Percentiles rank a stretch among this genome's conserved stretches.
Conservation (phyloP, 73 alveolate species). For the Paramecium pentaurelia region DNA sequence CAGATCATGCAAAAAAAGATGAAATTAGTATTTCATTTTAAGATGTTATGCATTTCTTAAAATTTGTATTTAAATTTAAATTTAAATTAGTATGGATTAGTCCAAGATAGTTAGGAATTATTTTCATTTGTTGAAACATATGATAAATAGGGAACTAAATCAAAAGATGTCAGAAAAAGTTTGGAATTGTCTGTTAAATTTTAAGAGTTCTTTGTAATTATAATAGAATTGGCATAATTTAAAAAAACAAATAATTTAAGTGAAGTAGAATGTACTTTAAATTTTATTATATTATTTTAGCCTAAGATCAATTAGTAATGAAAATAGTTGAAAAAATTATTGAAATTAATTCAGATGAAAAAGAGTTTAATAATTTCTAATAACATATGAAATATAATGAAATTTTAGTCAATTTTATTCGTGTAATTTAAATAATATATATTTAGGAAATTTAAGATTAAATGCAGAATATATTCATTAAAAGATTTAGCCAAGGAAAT, state of each 20-base stretch:
- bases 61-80: not conserved
- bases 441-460: constrained; percentile 33
- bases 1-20: constrained; percentile 54
- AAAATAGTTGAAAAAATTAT: constrained; percentile 49
- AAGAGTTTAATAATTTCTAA: constrained; percentile 56
- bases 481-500: not conserved
- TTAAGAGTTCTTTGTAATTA: constrained; percentile 54
- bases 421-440: not conserved
- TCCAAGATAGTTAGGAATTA: constrained; percentile 41
- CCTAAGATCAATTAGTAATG: not conserved
- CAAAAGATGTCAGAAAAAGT: constrained; percentile 5
- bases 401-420: constrained; percentile 33
- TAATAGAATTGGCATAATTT: constrained; percentile 38
- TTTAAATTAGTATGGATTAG: constrained; percentile 31
- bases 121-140: constrained; percentile 46
- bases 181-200: constrained; percentile 41
- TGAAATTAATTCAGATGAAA: constrained; percentile 28
- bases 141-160: constrained; percentile 41
- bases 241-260: constrained; percentile 45
- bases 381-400: constrained; percentile 55
- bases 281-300: not conserved
- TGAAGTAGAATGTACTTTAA: constrained; percentile 51
- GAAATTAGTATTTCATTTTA: constrained; percentile 53
- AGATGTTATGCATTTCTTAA: constrained; percentile 62
- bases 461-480: constrained; percentile 8